Evolutionary conservation across 1,284 basidiomycete species (phyloP), one percentile per base, ranked within the genome.

Genomic region (Apiotrichum porosum): DNA sequence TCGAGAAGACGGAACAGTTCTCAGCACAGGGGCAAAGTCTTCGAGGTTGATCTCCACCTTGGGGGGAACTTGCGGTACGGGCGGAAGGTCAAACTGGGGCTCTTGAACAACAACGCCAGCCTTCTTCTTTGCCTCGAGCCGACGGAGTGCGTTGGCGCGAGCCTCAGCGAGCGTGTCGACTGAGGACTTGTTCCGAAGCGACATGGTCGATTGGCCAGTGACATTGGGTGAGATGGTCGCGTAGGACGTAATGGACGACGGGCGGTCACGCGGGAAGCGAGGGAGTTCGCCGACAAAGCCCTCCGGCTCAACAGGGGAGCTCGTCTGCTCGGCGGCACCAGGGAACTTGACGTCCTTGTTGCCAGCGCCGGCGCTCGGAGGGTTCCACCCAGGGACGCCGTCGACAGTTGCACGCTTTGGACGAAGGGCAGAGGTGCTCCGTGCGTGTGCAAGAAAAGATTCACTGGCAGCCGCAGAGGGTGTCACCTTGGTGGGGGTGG

Each of bases 151-250:
- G 32, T 72, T 72, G 13, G 67, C 66, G 18, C 65, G 60, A 8
- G 69, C 69, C 23, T 59, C 57, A 0, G 68, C 69, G 8, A 72
- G 52, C 6, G 62, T 67, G 42, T 70, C 67, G 42, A 63, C 69
- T 2, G 56, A 47, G 57, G 39, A 30, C 53, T 28, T 60, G 61
- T 52, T 54, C 24, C 60, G 37, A 1, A n/a, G 31, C 5, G 39
- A 34, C 35, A 31, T 40, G 1, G 52, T 52, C 3, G 61, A 61
- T 0, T 54, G 43, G 4, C 67, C 65, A 6, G 63, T 68, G 5
- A 51, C 52, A 33, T 61, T 49, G 6, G 63, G 64, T 1, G 44
- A 26, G n/a, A 51, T 6, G 8, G 32, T 34, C 14, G 32, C 9
- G 14, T n/a, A 15, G 22, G 41, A 14, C 10, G 22, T n/a, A 30